Percentiles rank a stretch among this genome's conserved stretches.
These are phyloP conservation scores for Ganoderma lucidum DNA, from an alignment of 1,284 basidiomycete species.

Conservation along the genomic window DNA sequence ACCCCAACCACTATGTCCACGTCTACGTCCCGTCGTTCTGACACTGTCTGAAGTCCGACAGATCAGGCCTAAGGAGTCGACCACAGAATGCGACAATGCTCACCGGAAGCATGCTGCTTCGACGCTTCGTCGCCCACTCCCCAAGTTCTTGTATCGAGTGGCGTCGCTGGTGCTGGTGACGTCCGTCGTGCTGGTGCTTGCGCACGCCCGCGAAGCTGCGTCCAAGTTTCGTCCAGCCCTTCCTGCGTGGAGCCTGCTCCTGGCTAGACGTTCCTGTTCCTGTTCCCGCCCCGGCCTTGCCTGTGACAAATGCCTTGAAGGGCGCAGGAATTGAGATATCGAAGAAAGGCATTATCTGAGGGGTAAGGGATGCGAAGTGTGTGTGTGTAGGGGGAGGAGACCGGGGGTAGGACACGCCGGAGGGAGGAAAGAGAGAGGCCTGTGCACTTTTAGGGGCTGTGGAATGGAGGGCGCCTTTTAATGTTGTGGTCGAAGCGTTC, in stretches of 20 bases:
- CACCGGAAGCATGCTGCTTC: constrained; percentile 1
- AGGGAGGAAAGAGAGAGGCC: background rate
- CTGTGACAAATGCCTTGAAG: background rate
- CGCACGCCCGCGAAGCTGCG: constrained; percentile 8
- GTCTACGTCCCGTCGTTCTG: background rate
- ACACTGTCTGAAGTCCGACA: background rate
- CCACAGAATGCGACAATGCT: background rate
- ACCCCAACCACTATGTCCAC: too few species aligned
- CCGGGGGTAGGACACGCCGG: constrained; percentile 1
- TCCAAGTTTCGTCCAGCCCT: constrained; percentile 5
- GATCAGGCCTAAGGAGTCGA: background rate
- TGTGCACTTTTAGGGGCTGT: background rate
- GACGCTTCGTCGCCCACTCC: background rate
- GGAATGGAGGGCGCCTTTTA: constrained; percentile 8
- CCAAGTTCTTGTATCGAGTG: constrained; percentile 5
- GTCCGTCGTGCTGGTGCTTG: background rate
- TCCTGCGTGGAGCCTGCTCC: constrained; percentile 5
- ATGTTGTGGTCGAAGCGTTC: background rate
- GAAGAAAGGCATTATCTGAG: constrained; percentile 6
- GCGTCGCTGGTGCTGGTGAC: background rate
- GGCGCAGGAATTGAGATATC: background rate
- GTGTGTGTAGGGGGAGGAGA: background rate
- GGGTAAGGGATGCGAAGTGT: background rate
- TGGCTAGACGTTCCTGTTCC: background rate
- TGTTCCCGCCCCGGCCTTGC: background rate